Conservation (phyloP, 495 filamentous ascomycete species). For the Aspergillus funiculosus region DNA sequence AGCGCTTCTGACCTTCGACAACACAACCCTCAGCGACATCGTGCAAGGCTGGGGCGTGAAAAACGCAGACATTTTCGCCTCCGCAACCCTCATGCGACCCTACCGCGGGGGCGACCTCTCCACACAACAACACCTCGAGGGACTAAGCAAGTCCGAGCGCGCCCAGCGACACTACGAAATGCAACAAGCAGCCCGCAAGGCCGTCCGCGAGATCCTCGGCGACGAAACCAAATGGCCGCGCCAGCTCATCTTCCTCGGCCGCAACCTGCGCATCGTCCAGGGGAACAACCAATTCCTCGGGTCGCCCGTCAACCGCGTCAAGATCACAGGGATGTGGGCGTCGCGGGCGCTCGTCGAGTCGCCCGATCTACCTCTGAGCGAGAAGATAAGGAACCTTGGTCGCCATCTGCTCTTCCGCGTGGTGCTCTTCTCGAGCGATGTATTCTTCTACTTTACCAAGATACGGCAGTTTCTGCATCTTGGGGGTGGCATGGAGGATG, state of each 20-base stretch:
- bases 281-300: slow-evolving; percentile 79
- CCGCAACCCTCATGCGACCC: slow-evolving; percentile 80
- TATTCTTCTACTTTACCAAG: slow-evolving; percentile 77
- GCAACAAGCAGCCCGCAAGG: slow-evolving; percentile 77
- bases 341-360: slow-evolving; percentile 68
- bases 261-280: slow-evolving; percentile 91
- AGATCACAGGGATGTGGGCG: slow-evolving; percentile 91
- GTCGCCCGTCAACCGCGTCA: slow-evolving; percentile 88
- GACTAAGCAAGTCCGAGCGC: slow-evolving; percentile 51
- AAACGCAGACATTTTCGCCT: slow-evolving; percentile 84
- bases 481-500: slow-evolving; percentile 88
- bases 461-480: slow-evolving; percentile 65
- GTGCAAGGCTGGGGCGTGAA: slow-evolving; percentile 78
- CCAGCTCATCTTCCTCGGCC: slow-evolving; percentile 90
- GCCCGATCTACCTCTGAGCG: slow-evolving; percentile 49
- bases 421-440: slow-evolving; percentile 71
- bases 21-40: slow-evolving; percentile 65
- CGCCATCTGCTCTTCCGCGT: slow-evolving; percentile 72
- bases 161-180: slow-evolving; percentile 67
- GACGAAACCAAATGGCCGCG: slow-evolving; percentile 91
- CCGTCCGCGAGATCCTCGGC: slow-evolving; percentile 73
- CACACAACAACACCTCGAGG: slow-evolving; percentile 54
- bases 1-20: slow-evolving; percentile 87
- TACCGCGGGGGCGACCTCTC: slow-evolving; percentile 77
- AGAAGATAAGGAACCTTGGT: slow-evolving; percentile 54